Evolutionary conservation across 2,329 filamentous ascomycete genomes (phyloP).

Genomic region (Mycosphaerelloides madeirae): DNA sequence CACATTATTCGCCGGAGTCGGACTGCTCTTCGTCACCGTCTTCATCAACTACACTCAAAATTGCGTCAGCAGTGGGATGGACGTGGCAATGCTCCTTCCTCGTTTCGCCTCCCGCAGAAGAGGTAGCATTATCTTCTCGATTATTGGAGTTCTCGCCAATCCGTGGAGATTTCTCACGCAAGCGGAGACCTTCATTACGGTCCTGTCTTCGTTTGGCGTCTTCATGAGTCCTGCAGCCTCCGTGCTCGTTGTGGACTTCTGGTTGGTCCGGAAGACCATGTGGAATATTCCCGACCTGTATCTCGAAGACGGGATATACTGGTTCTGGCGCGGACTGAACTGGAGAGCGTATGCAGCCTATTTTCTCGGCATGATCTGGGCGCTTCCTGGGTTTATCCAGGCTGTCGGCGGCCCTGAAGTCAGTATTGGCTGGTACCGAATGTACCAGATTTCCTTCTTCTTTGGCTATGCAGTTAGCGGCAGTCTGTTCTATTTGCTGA

Average conservation of each 20-base stretch:
- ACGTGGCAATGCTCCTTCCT: slow-evolving; percentile 25
- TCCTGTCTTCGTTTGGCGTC: slow-evolving; percentile 27
- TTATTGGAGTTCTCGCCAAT: slow-evolving; percentile 21
- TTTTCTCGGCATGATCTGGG: slow-evolving; percentile 9
- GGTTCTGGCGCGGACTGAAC: slow-evolving; percentile 25
- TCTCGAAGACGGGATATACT: slow-evolving; percentile 20
- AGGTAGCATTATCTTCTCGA: slow-evolving; percentile 23
- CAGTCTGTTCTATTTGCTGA: slow-evolving; percentile 1
- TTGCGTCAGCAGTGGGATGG: slow-evolving; percentile 27
- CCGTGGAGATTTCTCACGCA: slow-evolving; percentile 25
- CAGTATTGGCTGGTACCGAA: slow-evolving; percentile 1
- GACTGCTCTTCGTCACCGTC: slow-evolving; percentile 21
- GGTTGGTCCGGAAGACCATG: slow-evolving; percentile 20
- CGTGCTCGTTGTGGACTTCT: slow-evolving; percentile 27
- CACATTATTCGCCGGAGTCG: slow-evolving; percentile 29
- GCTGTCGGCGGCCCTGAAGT: slow-evolving; percentile 2
- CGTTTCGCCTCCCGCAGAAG: slow-evolving; percentile 17
- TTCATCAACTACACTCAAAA: slow-evolving; percentile 27
- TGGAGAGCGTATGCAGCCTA: slow-evolving; percentile 21
- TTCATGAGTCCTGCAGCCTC: slow-evolving; percentile 26
- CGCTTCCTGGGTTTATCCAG: slow-evolving; percentile 2
- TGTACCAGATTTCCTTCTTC: slow-evolving; percentile 8
- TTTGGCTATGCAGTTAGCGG: slow-evolving; percentile 4
- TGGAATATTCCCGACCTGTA: slow-evolving; percentile 29
- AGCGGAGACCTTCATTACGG: slow-evolving; percentile 25